Base-by-base conservation (phyloP, 1,139 yeast species). In the Debaryomyces psychrophilus region DNA sequence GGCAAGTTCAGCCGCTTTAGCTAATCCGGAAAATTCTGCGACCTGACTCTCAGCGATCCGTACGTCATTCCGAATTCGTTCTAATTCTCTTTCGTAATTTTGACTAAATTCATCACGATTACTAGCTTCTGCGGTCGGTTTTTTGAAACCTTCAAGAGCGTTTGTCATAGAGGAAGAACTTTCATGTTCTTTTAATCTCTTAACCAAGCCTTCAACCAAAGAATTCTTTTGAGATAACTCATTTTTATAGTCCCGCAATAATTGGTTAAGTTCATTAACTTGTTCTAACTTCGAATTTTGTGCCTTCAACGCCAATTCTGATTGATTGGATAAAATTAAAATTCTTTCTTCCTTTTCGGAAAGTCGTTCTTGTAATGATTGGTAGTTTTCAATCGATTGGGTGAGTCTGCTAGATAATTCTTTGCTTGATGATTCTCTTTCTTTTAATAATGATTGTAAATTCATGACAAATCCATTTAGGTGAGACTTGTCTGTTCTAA, bases 261-360 rank as follows among this genome's bases (percentile, higher is more conserved):
- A 59, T 22, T 68, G 56, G 28, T 75, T 67, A 31, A 82, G 60
- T 49, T 85, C 87, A 37, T 69, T 69, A 23, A 85, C 73, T 35
- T 77, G 72, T 50, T 87, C 93, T 47, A 87, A 73, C 60, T 85
- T 83, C 15, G 79, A 72, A 57, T 86, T 89, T 57, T 83, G 87
- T 40, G 87, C 82, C 49, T 77, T 79, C 40, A 79, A 64, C 20
- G 85, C 85, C 48, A 77, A 65, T 45, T 81, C 86, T 29, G 82
- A 76, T 48, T 82, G 82, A 44, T 67, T 72, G 9, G 79, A 57
- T 39, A 76, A 62, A 18, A 76, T 71, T 34, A 68, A 69, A 29
- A 81, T 68, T 48, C 78, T 77, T 47, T 73, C 78, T 40, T 77
- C 80, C 50, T 81, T 77, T 36, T 76, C 76, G 8, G 71, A 73